Evolutionary conservation across 345 rosid genomes (phyloP).

Genomic region (Citrus mangshanensis): DNA sequence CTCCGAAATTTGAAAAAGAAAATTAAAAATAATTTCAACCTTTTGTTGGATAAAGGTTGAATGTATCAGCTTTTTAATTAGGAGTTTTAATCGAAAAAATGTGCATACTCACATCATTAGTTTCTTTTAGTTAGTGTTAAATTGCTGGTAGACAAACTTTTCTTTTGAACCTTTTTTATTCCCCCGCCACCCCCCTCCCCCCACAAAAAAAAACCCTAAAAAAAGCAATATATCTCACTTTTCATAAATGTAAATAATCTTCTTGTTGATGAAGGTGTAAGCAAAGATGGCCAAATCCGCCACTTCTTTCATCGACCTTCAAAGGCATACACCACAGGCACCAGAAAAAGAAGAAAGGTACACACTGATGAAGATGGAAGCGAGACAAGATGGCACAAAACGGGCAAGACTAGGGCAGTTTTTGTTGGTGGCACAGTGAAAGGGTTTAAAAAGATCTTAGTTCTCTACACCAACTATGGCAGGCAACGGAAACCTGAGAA

Average conservation of each 20-base stretch:
- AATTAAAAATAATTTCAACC: neutral
- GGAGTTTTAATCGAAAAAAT: neutral
- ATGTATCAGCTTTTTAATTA: neutral
- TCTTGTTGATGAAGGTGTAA: slow-evolving; percentile 51
- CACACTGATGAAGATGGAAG: slow-evolving; percentile 65
- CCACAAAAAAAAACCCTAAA: no score
- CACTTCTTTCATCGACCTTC: slow-evolving; percentile 94
- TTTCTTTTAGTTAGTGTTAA: no score
- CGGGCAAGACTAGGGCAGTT: slow-evolving; percentile 86
- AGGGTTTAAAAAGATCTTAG: slow-evolving; percentile 87
- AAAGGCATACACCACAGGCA: slow-evolving; percentile 93
- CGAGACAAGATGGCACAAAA: slow-evolving; percentile 96
- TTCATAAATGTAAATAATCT: neutral
- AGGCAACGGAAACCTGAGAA: slow-evolving; percentile 86
- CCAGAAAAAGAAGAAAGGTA: slow-evolving; percentile 80
- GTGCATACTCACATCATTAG: neutral
- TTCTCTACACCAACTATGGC: slow-evolving; percentile 86
- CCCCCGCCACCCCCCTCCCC: no score
- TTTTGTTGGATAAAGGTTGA: slow-evolving; percentile 1
- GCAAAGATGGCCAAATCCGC: slow-evolving; percentile 80
- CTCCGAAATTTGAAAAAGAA: neutral
- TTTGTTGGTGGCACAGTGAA: slow-evolving; percentile 36
- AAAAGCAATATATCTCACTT: no score
- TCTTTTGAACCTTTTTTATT: no score
- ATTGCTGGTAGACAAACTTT: no score